Evolutionary conservation across 2,329 filamentous ascomycete genomes (phyloP).

Genomic region (Rhytidhysteron rufulum): DNA sequence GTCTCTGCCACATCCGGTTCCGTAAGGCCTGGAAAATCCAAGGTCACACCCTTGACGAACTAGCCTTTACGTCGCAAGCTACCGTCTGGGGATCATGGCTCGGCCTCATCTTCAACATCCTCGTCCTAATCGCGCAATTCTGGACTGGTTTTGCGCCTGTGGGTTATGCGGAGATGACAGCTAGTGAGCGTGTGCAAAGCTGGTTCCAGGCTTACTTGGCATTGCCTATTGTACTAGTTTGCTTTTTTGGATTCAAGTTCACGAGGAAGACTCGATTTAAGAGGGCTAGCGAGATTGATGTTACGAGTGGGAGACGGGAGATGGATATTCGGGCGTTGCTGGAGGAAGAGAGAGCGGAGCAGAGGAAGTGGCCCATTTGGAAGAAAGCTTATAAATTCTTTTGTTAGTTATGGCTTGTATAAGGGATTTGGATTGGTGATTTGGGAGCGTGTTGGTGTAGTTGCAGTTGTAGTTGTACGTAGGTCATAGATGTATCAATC

Average conservation of each 20-base stretch:
- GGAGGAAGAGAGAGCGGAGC: slow-evolving; percentile 72
- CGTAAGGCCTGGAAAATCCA: slow-evolving; percentile 55
- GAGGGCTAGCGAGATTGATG: slow-evolving; percentile 67
- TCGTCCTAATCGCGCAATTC: slow-evolving; percentile 76
- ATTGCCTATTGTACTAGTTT: slow-evolving; percentile 60
- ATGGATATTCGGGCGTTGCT: slow-evolving; percentile 72
- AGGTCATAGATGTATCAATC: no score
- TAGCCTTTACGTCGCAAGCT: slow-evolving; percentile 74
- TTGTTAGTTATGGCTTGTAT: slow-evolving; percentile 24
- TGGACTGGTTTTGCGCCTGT: slow-evolving; percentile 80
- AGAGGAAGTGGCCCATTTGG: slow-evolving; percentile 44
- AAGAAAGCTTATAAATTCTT: slow-evolving; percentile 42
- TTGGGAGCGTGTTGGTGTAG: no score
- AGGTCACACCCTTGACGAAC: slow-evolving; percentile 61
- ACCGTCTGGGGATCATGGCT: slow-evolving; percentile 75
- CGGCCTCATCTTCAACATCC: slow-evolving; percentile 67
- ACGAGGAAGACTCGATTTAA: slow-evolving; percentile 65
- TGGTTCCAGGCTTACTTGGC: slow-evolving; percentile 72
- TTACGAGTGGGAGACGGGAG: slow-evolving; percentile 77
- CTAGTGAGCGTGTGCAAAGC: slow-evolving; percentile 49
- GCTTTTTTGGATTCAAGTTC: slow-evolving; percentile 70
- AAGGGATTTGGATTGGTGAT: slow-evolving; percentile 1
- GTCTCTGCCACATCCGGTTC: slow-evolving; percentile 61
- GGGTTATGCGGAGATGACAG: slow-evolving; percentile 47
- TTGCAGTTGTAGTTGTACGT: no score